A percentile compares a stretch with the other conserved stretches of the same genome.
Evolutionary conservation across 805 yeast genomes (phyloP).

Genomic region (Millerago galiae): DNA sequence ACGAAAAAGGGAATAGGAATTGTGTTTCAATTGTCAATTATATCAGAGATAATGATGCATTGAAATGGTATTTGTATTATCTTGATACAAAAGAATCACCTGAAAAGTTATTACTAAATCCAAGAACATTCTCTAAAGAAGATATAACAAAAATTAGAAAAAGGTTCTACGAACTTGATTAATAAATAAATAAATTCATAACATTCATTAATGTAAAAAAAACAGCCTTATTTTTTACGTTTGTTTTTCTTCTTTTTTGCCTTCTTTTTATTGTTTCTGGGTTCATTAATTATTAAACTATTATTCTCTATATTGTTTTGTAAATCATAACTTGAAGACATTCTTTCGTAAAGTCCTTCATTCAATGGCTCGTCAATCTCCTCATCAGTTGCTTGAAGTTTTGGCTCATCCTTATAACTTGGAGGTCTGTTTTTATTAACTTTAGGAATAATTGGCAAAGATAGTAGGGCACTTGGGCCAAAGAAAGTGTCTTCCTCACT

Average conservation of each 20-base stretch:
- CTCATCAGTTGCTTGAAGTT: slow-evolving; percentile 1
- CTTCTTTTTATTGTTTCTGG: background rate
- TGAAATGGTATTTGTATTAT: background rate
- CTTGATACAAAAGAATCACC: background rate
- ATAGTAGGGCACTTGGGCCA: slow-evolving; percentile 33
- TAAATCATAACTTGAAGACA: slow-evolving; percentile 28
- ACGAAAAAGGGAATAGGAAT: background rate
- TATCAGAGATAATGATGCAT: background rate
- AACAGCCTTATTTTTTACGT: background rate
- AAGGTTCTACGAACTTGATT: background rate
- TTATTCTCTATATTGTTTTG: slow-evolving; percentile 18
- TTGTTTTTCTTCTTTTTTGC: background rate
- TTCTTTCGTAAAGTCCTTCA: slow-evolving; percentile 26
- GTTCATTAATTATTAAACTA: background rate
- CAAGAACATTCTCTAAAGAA: background rate
- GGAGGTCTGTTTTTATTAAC: slow-evolving; percentile 16
- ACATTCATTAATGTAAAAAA: background rate
- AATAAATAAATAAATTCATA: background rate
- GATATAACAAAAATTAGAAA: background rate
- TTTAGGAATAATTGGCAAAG: background rate
- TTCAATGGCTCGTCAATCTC: slow-evolving; percentile 5
- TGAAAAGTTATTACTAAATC: background rate
- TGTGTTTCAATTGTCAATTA: background rate
- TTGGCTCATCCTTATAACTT: slow-evolving; percentile 22
- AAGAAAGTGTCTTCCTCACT: slow-evolving; percentile 57